Conservation (phyloP, 2,329 filamentous ascomycete species). For the Fusarium devonianum region DNA sequence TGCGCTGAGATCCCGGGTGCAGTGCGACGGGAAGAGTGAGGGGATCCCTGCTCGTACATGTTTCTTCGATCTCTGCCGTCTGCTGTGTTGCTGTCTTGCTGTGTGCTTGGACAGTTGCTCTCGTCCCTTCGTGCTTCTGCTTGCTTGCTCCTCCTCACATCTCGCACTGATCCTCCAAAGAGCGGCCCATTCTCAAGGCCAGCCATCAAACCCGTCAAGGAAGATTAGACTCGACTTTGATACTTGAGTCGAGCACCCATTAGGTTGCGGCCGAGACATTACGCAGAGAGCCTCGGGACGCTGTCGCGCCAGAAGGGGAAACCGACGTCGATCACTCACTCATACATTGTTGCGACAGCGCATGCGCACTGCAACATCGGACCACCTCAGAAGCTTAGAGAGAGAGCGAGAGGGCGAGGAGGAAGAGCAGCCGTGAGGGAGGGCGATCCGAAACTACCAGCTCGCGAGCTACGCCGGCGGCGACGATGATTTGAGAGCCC, state of each 20-base stretch:
- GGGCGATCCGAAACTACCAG: slow-evolving; percentile 7
- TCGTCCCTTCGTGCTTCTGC: not conserved
- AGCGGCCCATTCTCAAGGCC: slow-evolving; percentile 30
- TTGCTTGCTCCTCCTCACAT: slow-evolving; percentile 1
- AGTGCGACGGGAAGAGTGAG: not conserved
- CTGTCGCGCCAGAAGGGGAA: slow-evolving; percentile 5
- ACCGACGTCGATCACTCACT: slow-evolving; percentile 10
- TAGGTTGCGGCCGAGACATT: slow-evolving; percentile 27
- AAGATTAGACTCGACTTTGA: slow-evolving; percentile 4
- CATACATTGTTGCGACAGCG: slow-evolving; percentile 3
- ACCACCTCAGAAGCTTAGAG: not conserved
- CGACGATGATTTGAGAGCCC: slow-evolving; percentile 27
- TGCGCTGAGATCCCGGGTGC: slow-evolving; percentile 1
- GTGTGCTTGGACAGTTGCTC: slow-evolving; percentile 9
- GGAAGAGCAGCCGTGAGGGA: not conserved
- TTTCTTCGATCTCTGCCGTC: slow-evolving; percentile 4
- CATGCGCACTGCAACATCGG: slow-evolving; percentile 4
- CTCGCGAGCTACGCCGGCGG: slow-evolving; percentile 20
- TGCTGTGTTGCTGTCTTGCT: slow-evolving; percentile 1
- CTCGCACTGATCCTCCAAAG: slow-evolving; percentile 1
- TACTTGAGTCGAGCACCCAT: slow-evolving; percentile 4
- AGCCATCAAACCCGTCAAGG: not conserved
- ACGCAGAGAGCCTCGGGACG: slow-evolving; percentile 20
- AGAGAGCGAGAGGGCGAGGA: slow-evolving; percentile 4
- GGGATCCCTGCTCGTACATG: slow-evolving; percentile 22